Conservation (phyloP, 495 filamentous ascomycete species). For the Trichocladium uniseriatum region DNA sequence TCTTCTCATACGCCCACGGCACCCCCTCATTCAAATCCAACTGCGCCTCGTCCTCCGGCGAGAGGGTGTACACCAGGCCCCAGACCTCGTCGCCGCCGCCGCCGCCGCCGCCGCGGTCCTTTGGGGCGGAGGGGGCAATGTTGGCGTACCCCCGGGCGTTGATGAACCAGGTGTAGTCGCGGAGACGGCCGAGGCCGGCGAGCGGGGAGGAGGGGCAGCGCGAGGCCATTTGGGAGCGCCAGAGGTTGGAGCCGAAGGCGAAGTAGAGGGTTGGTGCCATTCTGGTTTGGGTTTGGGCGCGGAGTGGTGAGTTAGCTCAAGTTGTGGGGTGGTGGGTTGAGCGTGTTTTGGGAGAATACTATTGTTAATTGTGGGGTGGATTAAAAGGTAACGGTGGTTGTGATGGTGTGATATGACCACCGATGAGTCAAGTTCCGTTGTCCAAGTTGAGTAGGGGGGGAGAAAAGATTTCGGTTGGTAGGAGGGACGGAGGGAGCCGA, state of each 20-base stretch:
- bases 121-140: slow-evolving; percentile 20
- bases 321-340: too few species aligned
- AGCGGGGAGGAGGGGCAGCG: slow-evolving; percentile 31
- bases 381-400: too few species aligned
- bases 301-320: not conserved
- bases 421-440: too few species aligned
- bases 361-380: too few species aligned
- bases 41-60: slow-evolving; percentile 20
- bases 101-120: too few species aligned
- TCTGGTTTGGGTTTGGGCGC: not conserved
- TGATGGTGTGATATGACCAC: too few species aligned
- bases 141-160: slow-evolving; percentile 37
- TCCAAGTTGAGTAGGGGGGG: too few species aligned
- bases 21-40: slow-evolving; percentile 33
- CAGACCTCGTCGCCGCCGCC: slow-evolving; percentile 25
- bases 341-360: too few species aligned
- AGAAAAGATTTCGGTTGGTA: too few species aligned
- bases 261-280: slow-evolving; percentile 22
- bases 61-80: slow-evolving; percentile 32
- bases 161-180: slow-evolving; percentile 35
- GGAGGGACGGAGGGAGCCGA: too few species aligned
- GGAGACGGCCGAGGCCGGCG: slow-evolving; percentile 29
- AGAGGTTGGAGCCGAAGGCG: slow-evolving; percentile 38
- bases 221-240: slow-evolving; percentile 29
- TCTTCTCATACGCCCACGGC: slow-evolving; percentile 28